Evolutionary conservation across 2,329 filamentous ascomycete genomes (phyloP).

Genomic region (Akanthomyces dipterigenus): DNA sequence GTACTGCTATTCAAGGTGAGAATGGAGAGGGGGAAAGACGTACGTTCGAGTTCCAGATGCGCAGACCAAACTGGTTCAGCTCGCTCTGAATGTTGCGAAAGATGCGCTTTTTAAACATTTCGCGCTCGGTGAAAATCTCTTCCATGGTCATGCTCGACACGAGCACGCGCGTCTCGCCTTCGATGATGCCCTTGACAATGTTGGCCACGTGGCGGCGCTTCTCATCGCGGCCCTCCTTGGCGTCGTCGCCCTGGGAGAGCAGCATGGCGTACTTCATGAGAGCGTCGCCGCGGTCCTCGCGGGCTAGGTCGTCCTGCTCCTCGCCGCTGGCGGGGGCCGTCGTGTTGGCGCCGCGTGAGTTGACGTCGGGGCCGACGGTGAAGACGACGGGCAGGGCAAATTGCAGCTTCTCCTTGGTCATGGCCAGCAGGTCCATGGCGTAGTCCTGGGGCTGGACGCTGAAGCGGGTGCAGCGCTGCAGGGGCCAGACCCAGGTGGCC

Average conservation of each 20-base stretch:
- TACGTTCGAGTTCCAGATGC: constrained; percentile 63
- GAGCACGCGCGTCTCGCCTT: constrained; percentile 77
- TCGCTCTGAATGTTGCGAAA: constrained; percentile 72
- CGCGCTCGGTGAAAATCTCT: constrained; percentile 74
- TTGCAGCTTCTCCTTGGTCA: constrained; percentile 84
- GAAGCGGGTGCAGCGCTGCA: constrained; percentile 58
- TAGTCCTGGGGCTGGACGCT: constrained; percentile 74
- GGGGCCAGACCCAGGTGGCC: constrained; percentile 64
- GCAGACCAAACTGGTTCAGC: constrained; percentile 72
- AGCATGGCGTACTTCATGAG: constrained; percentile 79
- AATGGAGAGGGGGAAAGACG: neutral
- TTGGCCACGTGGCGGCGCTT: constrained; percentile 61
- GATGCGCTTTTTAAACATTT: constrained; percentile 70
- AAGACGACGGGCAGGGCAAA: constrained; percentile 79
- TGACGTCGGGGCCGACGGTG: constrained; percentile 75
- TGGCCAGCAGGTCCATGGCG: constrained; percentile 73
- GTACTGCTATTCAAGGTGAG: neutral
- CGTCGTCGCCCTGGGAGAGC: constrained; percentile 60
- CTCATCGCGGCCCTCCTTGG: constrained; percentile 31
- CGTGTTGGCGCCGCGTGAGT: constrained; percentile 44
- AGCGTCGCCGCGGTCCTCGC: constrained; percentile 51
- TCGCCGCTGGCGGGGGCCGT: constrained; percentile 16
- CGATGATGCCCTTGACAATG: constrained; percentile 85
- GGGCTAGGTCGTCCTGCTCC: constrained; percentile 21
- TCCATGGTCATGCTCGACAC: constrained; percentile 91